Evolutionary conservation across 805 yeast species (phyloP).

Genomic region (Danielia oregonensis): DNA sequence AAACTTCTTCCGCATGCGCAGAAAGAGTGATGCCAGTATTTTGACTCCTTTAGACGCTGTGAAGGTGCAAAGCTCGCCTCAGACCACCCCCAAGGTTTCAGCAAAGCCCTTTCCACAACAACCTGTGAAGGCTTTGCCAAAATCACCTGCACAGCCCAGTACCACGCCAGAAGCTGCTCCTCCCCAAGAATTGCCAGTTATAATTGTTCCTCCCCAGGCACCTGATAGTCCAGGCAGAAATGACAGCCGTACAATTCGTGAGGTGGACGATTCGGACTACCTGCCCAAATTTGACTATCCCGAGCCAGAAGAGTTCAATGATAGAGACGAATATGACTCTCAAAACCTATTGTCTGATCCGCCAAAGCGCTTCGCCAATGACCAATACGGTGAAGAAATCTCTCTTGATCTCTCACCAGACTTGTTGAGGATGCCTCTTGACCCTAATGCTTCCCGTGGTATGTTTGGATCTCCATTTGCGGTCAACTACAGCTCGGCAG

Average conservation of each 20-base stretch:
- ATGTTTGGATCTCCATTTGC: conserved; percentile 34
- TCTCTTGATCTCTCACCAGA: conserved; percentile 10
- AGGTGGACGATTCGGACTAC: conserved; percentile 18
- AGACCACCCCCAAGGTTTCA: no score
- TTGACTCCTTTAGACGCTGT: no score
- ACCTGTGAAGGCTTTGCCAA: neutral
- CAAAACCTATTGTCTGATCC: conserved; percentile 22
- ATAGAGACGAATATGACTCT: conserved; percentile 11
- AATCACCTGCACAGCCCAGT: neutral
- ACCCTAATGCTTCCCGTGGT: conserved; percentile 6
- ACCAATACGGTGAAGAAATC: conserved; percentile 28
- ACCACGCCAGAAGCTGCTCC: neutral
- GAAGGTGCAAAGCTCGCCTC: no score
- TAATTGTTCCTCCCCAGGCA: neutral
- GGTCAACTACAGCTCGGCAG: conserved; percentile 14
- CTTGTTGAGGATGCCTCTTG: conserved; percentile 11
- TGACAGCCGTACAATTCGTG: conserved; percentile 16
- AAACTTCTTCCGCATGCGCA: no score
- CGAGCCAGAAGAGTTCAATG: neutral
- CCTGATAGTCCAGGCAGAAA: conserved; percentile 6
- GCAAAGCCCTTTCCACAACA: neutral
- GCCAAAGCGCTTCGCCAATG: conserved; percentile 19
- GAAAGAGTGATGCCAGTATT: no score
- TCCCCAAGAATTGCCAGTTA: neutral
- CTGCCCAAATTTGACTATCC: conserved; percentile 6